Evolutionary conservation across 805 yeast genomes (phyloP), one percentile per base, ranked within the genome.

Genomic region (Suhomyces sp.): DNA sequence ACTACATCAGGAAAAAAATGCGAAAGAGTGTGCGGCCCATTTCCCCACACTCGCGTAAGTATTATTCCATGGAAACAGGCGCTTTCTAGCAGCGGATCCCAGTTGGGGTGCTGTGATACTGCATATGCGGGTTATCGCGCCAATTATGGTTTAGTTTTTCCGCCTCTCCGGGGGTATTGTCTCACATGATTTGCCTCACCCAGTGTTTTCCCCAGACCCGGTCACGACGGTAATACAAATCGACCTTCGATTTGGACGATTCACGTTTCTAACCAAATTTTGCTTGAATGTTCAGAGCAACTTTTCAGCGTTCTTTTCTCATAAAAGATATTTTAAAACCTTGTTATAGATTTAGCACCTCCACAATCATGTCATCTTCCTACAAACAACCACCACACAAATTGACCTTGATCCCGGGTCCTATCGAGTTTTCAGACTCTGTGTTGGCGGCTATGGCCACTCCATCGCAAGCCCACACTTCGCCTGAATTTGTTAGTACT

Each of bases 401-500:
- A 61, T 74, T 73, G 70, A 77, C 78, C 60, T 74, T 89, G 75
- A 87, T 89, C 60, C 94, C 96, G 17, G 96, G 96, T 38, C 96
- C 96, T 55, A 85, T 90, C 65, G 90, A 86, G 71, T 85, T 93
- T 71, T 84, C 91, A 48, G 90, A 88, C 58, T 80, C 76, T 48
- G 97, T 92, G 47, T 82, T 88, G 62, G 72, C 74, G 35, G 96
- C 97, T 42, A 86, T 87, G 87, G 76, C 89, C 40, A 84, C 88
- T 41, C 94, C 92, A 38, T 85, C 96, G 3, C 84, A 88, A 62
- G 86, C 96, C n/a, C 97, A 92, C 71, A 89, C 96, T 41, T 83
- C 92, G 9, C 91, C 93, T 7, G 91, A 87, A 59, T 93, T 93
- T 63, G 81, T 87, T 56, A 72, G 77, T 26, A 84, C 87, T 31